Base-by-base conservation (phyloP, 768 basidiomycete species). In the Pisolithus tinctorius region DNA sequence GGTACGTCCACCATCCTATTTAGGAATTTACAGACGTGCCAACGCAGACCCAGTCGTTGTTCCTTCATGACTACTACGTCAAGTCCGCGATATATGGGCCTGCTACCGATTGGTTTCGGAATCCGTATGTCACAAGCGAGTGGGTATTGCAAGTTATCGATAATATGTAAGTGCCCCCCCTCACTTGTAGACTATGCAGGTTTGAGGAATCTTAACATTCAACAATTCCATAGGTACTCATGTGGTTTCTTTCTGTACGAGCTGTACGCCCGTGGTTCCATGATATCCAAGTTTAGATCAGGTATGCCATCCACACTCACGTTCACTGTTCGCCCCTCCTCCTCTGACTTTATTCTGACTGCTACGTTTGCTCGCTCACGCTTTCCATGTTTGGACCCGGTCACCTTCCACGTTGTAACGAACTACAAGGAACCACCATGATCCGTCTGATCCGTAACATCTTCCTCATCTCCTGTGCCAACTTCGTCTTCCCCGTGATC, bases 401-500 rank as follows among this genome's bases (percentile, higher is more conserved):
- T 14, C 34, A 34, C 34, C 34, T 34, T 34, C 34, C 34, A 34
- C 34, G 13, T 13, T 34, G 34, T 44, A 4, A 16, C 20, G 17
- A 17, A 20, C 23, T 13, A 26, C 14, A 49, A 50, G 40, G 16
- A 6, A 20, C 30, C 26, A 44, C n/a, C 27, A 17, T 34, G 13
- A 49, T 61, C 25, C 47, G 57, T 1, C 63, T 64, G 20, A 30
- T 72, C 23, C 63, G 59, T 16, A 62, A 58, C 17, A 57, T 73
- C 13, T 73, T 73, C 58, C 59, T 63, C 40, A 69, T 74, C 49
- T 65, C 71, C 0, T 45, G 63, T 11, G 60, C 68, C 2, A 73
- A 71, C 54, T 73, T 73, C 57, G 61, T 73, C 36, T 66, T 73
- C 55, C 73, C 72, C 13, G 61, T 64, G 25, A 48, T 71, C 27